A percentile compares a stretch with the other conserved stretches of the same genome.
Evolutionary conservation across 2,329 filamentous ascomycete genomes (phyloP).

Genomic region (Penicillium sp.): DNA sequence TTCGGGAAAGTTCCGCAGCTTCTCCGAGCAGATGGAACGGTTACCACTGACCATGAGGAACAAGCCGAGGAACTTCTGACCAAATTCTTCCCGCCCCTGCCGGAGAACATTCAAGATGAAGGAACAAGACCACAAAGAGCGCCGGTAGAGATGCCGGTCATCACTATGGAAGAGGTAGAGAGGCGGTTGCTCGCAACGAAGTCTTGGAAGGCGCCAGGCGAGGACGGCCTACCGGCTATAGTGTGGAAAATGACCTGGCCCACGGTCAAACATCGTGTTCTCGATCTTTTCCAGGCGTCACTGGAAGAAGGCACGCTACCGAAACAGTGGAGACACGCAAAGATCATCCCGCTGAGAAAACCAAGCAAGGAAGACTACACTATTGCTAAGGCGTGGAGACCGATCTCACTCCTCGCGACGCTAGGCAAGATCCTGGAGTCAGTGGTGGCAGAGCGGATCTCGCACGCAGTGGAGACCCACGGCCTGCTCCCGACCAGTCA

Average conservation of each 20-base stretch:
- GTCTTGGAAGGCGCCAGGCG: slow-evolving; percentile 14
- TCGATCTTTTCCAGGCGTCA: slow-evolving; percentile 19
- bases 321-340: slow-evolving; percentile 18
- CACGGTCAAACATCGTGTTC: slow-evolving; percentile 18
- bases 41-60: slow-evolving; percentile 11
- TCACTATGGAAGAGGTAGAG: slow-evolving; percentile 24
- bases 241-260: slow-evolving; percentile 26
- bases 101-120: slow-evolving; percentile 14
- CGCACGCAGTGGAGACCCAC: slow-evolving; percentile 28
- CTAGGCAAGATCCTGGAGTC: slow-evolving; percentile 31
- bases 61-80: slow-evolving; percentile 15
- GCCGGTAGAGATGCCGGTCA: slow-evolving; percentile 8
- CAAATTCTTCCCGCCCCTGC: slow-evolving; percentile 17
- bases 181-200: slow-evolving; percentile 9
- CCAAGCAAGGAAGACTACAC: slow-evolving; percentile 22
- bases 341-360: slow-evolving; percentile 24
- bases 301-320: slow-evolving; percentile 15
- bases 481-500: not conserved
- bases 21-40: slow-evolving; percentile 14
- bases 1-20: slow-evolving; percentile 18
- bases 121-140: slow-evolving; percentile 12
- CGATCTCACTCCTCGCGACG: slow-evolving; percentile 25
- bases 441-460: slow-evolving; percentile 32
- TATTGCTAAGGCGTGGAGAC: slow-evolving; percentile 21
- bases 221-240: slow-evolving; percentile 18